Evolutionary conservation across 257 asterid genomes (phyloP).

Genomic region (Lycium barbarum): DNA sequence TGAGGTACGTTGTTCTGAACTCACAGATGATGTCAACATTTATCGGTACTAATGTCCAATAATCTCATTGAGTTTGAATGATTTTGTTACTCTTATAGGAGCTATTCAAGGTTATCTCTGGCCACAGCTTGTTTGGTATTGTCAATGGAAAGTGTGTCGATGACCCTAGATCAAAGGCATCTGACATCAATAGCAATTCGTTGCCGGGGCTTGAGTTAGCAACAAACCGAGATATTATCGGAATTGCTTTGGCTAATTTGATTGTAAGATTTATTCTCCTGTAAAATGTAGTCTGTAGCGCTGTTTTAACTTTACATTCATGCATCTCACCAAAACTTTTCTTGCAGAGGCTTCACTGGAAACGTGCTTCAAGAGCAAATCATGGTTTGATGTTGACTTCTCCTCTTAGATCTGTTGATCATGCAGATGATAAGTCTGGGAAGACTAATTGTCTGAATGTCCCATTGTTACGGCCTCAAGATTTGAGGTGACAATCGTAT

Average conservation of each 20-base stretch:
- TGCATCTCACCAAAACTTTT: conserved; percentile 14
- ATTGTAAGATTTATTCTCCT: conserved; percentile 60
- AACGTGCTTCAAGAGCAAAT: conserved; percentile 82
- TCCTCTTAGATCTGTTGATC: conserved; percentile 76
- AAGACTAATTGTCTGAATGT: conserved; percentile 50
- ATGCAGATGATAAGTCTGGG: conserved; percentile 54
- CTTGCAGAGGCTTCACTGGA: conserved; percentile 97
- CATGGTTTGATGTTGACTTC: conserved; percentile 90
- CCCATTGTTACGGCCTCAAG: conserved; percentile 88
- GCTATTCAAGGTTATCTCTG: conserved; percentile 83
- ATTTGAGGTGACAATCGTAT: conserved; percentile 68
- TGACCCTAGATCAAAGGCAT: conserved; percentile 91
- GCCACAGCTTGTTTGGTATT: conserved; percentile 80
- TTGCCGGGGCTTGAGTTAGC: conserved; percentile 88
- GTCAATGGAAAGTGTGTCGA: conserved; percentile 91
- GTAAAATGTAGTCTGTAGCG: not conserved
- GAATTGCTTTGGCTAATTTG: conserved; percentile 93
- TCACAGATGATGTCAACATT: too few species aligned
- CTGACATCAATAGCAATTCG: conserved; percentile 83
- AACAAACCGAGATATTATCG: conserved; percentile 80
- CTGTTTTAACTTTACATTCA: not conserved
- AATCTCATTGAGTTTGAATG: not conserved
- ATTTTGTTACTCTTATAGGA: conserved; percentile 55
- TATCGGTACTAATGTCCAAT: not conserved
- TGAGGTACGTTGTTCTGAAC: conserved; percentile 58